Conservation (phyloP, 2,329 filamentous ascomycete genomes). For the Aspergillus sergii region DNA sequence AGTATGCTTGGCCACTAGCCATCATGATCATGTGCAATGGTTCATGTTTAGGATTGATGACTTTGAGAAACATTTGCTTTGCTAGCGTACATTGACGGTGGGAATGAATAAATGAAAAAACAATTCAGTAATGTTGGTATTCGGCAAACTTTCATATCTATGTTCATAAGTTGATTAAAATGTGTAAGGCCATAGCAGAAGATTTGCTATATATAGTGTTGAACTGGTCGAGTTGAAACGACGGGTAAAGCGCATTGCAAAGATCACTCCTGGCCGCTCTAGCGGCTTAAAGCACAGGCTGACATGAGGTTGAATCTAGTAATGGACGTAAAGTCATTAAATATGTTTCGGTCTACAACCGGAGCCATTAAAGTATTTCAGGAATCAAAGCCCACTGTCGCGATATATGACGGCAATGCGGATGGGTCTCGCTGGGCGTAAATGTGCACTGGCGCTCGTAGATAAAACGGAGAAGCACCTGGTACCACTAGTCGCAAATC, state of each 20-base stretch:
- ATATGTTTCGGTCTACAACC: neutral
- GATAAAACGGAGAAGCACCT: slow-evolving; percentile 8
- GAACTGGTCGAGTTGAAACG: neutral
- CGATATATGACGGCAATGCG: slow-evolving; percentile 15
- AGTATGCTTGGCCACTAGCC: neutral
- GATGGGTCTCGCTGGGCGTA: slow-evolving; percentile 13
- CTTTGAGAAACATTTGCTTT: neutral
- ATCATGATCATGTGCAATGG: neutral
- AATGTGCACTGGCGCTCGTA: slow-evolving; percentile 11
- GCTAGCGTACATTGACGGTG: neutral
- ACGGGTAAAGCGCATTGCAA: neutral
- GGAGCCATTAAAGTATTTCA: neutral
- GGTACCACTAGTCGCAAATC: slow-evolving; percentile 13
- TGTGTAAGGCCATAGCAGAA: too few species aligned
- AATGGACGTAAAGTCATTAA: neutral
- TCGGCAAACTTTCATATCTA: neutral
- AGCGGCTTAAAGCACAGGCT: neutral
- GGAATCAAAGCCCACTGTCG: slow-evolving; percentile 4
- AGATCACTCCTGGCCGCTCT: neutral
- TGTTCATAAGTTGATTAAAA: neutral
- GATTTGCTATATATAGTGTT: neutral
- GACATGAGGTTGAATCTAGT: neutral
- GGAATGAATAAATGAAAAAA: neutral
- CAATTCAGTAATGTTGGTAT: neutral
- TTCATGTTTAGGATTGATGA: neutral